phyloP scores from a whole-genome alignment of 176 grass and related monocot species.

The Bromus sterilis region DNA sequence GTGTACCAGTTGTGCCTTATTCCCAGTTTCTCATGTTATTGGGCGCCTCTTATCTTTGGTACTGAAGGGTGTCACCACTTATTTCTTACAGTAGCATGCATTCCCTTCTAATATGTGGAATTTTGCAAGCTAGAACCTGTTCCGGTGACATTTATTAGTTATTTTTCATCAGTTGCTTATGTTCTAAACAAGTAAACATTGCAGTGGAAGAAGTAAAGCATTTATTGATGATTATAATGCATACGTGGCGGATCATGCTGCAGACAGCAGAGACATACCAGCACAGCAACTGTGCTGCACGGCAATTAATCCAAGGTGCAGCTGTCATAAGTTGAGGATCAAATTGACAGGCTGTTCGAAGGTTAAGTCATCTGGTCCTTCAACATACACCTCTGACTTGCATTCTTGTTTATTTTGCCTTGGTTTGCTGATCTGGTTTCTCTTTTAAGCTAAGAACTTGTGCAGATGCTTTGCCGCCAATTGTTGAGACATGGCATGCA shows the following conservation, averaged over 20 bases:
- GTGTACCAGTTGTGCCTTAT: not conserved
- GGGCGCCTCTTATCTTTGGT: not conserved
- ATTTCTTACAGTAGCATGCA: not conserved
- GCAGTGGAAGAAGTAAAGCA: not conserved
- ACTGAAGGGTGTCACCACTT: not conserved
- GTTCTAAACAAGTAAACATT: not conserved
- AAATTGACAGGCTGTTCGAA: constrained; percentile 6
- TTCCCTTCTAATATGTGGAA: not conserved
- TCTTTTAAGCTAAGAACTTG: not conserved
- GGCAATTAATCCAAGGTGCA: not conserved
- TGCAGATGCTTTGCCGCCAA: not conserved
- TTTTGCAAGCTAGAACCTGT: not conserved
- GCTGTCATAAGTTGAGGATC: not conserved
- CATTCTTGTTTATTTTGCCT: not conserved
- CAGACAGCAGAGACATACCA: not conserved
- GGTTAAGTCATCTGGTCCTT: constrained; percentile 1
- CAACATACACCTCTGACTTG: not conserved
- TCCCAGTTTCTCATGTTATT: not conserved
- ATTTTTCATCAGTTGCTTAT: not conserved
- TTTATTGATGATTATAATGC: not conserved
- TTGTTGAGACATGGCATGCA: not conserved
- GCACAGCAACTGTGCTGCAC: constrained; percentile 11
- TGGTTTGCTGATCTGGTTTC: not conserved
- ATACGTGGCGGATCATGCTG: not conserved
- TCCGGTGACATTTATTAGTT: not conserved